Conservation (phyloP, 805 yeast genomes). For the Lipomyces anomalus region DNA sequence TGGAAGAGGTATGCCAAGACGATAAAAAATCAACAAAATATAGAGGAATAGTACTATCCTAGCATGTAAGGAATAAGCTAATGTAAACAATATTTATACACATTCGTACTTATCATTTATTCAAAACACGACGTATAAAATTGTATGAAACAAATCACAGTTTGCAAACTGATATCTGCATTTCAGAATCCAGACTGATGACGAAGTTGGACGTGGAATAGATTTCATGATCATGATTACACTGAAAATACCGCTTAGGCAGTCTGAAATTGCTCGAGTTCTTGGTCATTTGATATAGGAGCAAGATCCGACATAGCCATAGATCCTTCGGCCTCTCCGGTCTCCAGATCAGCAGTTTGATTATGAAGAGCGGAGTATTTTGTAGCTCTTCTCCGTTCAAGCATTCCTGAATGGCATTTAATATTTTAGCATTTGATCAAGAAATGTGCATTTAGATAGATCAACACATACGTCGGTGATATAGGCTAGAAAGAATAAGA, state of each 20-base stretch:
- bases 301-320: background rate
- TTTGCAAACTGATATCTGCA: background rate
- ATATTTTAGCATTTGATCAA: background rate
- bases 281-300: background rate
- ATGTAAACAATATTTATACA: background rate
- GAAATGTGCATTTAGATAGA: background rate
- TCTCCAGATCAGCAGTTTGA: too few relatives aligned
- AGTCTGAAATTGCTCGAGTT: background rate
- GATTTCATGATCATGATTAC: background rate
- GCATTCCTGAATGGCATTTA: constrained; percentile 26
- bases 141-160: background rate
- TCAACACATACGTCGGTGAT: constrained; percentile 33
- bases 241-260: background rate
- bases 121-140: background rate
- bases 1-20: constrained; percentile 23
- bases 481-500: constrained; percentile 30
- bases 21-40: too few relatives aligned
- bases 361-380: constrained; percentile 10
- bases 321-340: background rate
- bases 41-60: too few relatives aligned
- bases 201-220: background rate
- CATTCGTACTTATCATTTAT: background rate
- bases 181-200: background rate
- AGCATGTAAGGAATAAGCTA: background rate
- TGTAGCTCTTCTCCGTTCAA: constrained; percentile 25